phyloP scores from a whole-genome alignment of 2,329 filamentous ascomycete genomes.

The Xylaria hypoxylon region DNA sequence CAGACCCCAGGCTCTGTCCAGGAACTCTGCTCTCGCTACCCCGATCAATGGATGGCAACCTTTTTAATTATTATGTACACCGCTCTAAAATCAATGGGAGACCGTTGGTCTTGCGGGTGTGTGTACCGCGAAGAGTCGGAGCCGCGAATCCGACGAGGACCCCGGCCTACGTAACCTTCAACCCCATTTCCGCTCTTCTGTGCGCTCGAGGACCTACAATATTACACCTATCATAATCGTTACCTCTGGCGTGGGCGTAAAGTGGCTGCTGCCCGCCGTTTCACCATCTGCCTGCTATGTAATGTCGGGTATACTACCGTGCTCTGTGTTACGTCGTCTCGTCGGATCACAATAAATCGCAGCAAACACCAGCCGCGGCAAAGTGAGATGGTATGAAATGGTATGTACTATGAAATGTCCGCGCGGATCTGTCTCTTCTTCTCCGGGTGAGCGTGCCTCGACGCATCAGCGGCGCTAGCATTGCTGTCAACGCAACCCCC shows the following conservation, averaged over 20 bases:
- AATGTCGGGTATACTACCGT: neutral
- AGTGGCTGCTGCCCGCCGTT: conserved; percentile 10
- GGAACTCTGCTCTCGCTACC: too few species aligned
- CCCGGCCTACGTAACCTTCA: neutral
- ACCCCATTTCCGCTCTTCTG: conserved; percentile 10
- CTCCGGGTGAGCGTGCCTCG: neutral
- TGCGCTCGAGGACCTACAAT: neutral
- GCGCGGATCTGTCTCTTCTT: conserved; percentile 20
- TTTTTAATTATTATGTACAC: conserved; percentile 33
- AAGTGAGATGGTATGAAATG: too few species aligned
- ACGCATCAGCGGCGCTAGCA: conserved; percentile 3
- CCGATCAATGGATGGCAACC: conserved; percentile 22
- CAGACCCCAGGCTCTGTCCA: neutral
- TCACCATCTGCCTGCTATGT: neutral
- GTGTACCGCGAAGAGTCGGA: conserved; percentile 38
- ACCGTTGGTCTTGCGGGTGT: conserved; percentile 23
- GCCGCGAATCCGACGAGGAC: conserved; percentile 9
- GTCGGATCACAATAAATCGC: too few species aligned
- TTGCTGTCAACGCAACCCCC: conserved; percentile 12
- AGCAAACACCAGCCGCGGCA: neutral
- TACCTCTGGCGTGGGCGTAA: neutral
- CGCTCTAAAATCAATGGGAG: conserved; percentile 29
- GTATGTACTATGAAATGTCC: conserved; percentile 30
- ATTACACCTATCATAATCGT: too few species aligned
- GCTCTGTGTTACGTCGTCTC: neutral